Evolutionary conservation across 2,329 filamentous ascomycete genomes (phyloP), one percentile per base, ranked within the genome.

Genomic region (Calonectria pseudoreteaudii): DNA sequence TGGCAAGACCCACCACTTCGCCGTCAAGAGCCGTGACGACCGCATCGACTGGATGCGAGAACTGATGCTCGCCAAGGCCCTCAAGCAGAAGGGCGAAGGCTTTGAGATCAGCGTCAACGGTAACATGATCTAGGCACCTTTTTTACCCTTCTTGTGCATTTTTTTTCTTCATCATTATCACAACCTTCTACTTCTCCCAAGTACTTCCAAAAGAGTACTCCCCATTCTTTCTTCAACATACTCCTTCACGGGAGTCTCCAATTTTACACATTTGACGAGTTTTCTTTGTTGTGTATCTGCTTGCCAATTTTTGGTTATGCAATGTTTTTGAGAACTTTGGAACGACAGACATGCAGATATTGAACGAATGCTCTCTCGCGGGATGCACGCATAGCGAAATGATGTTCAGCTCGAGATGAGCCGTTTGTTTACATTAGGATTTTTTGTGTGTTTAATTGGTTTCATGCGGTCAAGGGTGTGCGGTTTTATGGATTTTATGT

Each of bases 21-120:
- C 96, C 0, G 96, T 98, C 79, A 73, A 69, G 50, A 92, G 89
- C 80, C 91, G 95, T 18, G 95, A 98, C 82, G 94, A 98, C 83
- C 91, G 96, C 75, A 98, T 98, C 81, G 96, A 98, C 83, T 99
- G 97, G 97, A 97, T 97, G 95, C 90, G 95, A 69, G 95, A 97
- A 89, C 87, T 97, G 74, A 97, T 97, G 95, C 91, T 97, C 58
- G 95, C 95, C 68, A 97, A 97, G 87, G 95, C 95, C 23, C 87
- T 95, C 82, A 94, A 93, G 87, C 93, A 95, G 85, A 97, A 96
- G 89, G 92, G 91, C 60, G 93, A 95, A 79, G 95, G 95, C 23
- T 96, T 94, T 79, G 94, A 96, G 85, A 91, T 97, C 79, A 94
- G 92, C 81, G 91, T 96, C 76, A 96, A 96, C 82, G 94, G 94